Base-by-base conservation (phyloP, 2,329 filamentous ascomycete genomes). In the Penicillium occitanis region DNA sequence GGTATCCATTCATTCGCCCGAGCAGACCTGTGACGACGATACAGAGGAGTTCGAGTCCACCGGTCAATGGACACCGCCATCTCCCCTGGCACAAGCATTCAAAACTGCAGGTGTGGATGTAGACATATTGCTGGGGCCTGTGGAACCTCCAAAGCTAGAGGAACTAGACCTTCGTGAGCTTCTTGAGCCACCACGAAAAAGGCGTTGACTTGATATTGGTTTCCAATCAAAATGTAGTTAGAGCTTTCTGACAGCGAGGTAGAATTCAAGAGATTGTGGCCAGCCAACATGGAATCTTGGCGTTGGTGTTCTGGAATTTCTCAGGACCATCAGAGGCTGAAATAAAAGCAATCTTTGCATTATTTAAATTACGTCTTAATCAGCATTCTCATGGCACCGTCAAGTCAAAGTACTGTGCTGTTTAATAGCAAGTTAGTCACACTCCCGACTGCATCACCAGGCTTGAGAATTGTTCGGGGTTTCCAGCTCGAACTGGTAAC, bases 11-110 rank as follows among this genome's bases (percentile, higher is more conserved):
- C 19, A 22, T 14, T 62, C 42, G 42, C 59, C 59, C 28, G 42
- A 62, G 59, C 7, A 50, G 42, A 48, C 7, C 42, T 62, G 33
- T n/a, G 46, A 62, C 33, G 22, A 19, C 59, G 59, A 62, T 10
- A 62, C 42, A 50, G 46, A 51, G 40, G 59, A 46, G n/a, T 28
- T 22, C 28, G 22, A 37, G 42, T 5, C 59, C 25, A 28, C 25
- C 28, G 42, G 59, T 62, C 59, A 48, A 40, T 60, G 57, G 59
- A 62, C 59, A 33, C 59, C 59, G 28, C 59, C 59, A 33, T 51
- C 42, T 62, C 46, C 59, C 33, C 42, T 62, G 13, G 46, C 59
- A 33, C 59, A 17, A 40, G 59, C 42, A 62, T 62, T 62, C 46
- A 37, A 62, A 40, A 48, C 25, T 50, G 28, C 42, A 62, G 42